These are phyloP conservation scores for Endotrypanum monterogeii DNA, from an alignment of 208 protist species.

Conservation along the genomic window DNA sequence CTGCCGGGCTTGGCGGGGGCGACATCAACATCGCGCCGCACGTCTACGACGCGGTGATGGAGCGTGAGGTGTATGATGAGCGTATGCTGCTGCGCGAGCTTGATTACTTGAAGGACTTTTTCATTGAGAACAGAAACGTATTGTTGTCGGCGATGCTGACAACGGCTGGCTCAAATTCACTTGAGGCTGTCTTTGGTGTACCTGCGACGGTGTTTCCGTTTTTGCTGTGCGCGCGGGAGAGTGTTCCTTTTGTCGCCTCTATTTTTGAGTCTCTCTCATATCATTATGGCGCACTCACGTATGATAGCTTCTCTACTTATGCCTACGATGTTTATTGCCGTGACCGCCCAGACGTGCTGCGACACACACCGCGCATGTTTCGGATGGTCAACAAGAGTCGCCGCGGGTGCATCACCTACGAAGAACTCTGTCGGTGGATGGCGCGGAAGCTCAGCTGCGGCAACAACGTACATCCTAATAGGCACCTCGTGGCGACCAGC, in stretches of 20 bases:
- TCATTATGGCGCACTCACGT: slow-evolving; percentile 66
- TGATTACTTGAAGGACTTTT: slow-evolving; percentile 68
- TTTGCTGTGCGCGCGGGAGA: slow-evolving; percentile 74
- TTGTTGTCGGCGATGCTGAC: slow-evolving; percentile 78
- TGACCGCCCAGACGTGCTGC: slow-evolving; percentile 65
- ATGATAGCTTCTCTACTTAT: slow-evolving; percentile 65
- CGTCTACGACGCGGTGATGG: slow-evolving; percentile 35
- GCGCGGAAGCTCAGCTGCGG: slow-evolving; percentile 82
- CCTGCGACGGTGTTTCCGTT: slow-evolving; percentile 88
- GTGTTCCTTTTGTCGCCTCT: slow-evolving; percentile 63
- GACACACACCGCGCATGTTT: slow-evolving; percentile 80
- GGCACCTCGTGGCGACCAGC: slow-evolving; percentile 64
- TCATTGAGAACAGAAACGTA: slow-evolving; percentile 70
- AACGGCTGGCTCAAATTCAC: slow-evolving; percentile 60
- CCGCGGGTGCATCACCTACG: slow-evolving; percentile 75
- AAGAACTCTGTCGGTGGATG: slow-evolving; percentile 88
- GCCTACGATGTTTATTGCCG: slow-evolving; percentile 62
- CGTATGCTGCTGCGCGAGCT: slow-evolving; percentile 71
- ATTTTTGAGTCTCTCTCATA: slow-evolving; percentile 55
- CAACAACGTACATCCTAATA: slow-evolving; percentile 59
- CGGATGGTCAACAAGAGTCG: slow-evolving; percentile 78
- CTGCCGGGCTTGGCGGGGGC: slow-evolving; percentile 20
- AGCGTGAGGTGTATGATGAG: slow-evolving; percentile 39
- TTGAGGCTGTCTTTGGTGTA: slow-evolving; percentile 87
- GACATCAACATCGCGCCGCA: slow-evolving; percentile 36